phyloP scores from a whole-genome alignment of 192 early-diverging fungal genomes.

The Backusella mclennaniae region DNA sequence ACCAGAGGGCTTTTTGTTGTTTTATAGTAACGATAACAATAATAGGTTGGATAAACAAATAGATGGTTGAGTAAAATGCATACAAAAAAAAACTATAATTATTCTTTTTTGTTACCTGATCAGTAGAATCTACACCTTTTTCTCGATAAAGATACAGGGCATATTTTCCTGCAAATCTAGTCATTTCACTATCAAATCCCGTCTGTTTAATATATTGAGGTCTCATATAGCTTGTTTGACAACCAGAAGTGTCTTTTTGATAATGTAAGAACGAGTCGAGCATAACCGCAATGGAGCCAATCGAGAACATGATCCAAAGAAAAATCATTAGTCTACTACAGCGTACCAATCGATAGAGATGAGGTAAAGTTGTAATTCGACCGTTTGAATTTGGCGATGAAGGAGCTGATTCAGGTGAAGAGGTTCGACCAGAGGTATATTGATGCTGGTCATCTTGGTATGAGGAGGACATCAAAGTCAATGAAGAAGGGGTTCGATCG shows the following conservation, averaged over 20 bases:
- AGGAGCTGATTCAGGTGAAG: constrained; percentile 3
- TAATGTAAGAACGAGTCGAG: constrained; percentile 67
- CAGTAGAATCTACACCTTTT: constrained; percentile 48
- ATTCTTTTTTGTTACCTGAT: constrained; percentile 27
- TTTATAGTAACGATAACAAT: neutral
- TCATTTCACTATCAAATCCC: constrained; percentile 52
- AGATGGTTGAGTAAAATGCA: neutral
- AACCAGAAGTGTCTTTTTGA: constrained; percentile 59
- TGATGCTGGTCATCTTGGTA: constrained; percentile 1
- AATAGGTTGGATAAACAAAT: neutral
- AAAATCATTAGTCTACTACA: constrained; percentile 5
- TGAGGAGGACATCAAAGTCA: neutral
- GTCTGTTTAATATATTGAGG: constrained; percentile 48
- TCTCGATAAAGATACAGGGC: constrained; percentile 76
- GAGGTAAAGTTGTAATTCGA: neutral
- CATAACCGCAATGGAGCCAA: constrained; percentile 26
- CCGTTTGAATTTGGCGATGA: neutral
- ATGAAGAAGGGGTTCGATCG: constrained; percentile 2
- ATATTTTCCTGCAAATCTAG: constrained; percentile 73
- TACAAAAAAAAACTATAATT: neutral
- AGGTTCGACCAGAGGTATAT: neutral
- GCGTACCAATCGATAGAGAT: constrained; percentile 6
- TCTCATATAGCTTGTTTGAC: constrained; percentile 53
- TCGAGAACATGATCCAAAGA: constrained; percentile 17
- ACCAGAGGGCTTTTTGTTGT: constrained; percentile 50